Base-by-base conservation (phyloP, 768 basidiomycete genomes). In the Cubamyces sp. region DNA sequence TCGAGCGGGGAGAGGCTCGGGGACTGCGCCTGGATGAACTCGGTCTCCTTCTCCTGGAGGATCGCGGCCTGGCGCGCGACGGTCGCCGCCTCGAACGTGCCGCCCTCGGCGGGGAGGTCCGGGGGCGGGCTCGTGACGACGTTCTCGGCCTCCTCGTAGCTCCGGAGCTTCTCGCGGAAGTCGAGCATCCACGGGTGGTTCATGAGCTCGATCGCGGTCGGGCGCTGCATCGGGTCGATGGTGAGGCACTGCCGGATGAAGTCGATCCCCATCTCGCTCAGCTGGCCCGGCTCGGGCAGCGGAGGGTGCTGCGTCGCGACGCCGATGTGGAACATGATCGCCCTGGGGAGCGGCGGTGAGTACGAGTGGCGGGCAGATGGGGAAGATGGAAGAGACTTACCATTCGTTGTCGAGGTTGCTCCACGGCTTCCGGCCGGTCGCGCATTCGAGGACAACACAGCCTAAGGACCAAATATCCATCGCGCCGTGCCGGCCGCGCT, bases 321-420 rank as follows among this genome's bases (percentile, higher is more conserved):
- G 47, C 96, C 96, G 59, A 98, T 97, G 72, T 96, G 95, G 81
- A 96, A 98, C 96, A 98, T 98, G 77, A 98, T 96, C n/a, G 96
- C 96, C 96, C 96, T 96, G 39, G 68, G 2, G 19, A 19, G 42
- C 19, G 48, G 25, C 14, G 9, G 16, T 50, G 54, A 39, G 23
- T 14, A 60, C 69, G 43, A 70, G 55, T 46, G 39, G 12, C 57
- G 23, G 30, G 19, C 3, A 2, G 48, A 41, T 30, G 56, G 30
- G 34, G 42, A 41, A 12, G n/a, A 57, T 16, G 41, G 40, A 15
- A 40, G 2, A 11, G 8, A 64, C 85, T 64, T 65, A 95, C 97
- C 97, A 99, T 84, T 99, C 97, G 68, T 99, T 99, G 73, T 99
- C 97, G 43, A 96, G 87, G 72, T 96, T 96, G 69, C 92, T 96